Evolutionary conservation across 2,329 filamentous ascomycete genomes (phyloP).

Genomic region (Fusarium nematophilum): DNA sequence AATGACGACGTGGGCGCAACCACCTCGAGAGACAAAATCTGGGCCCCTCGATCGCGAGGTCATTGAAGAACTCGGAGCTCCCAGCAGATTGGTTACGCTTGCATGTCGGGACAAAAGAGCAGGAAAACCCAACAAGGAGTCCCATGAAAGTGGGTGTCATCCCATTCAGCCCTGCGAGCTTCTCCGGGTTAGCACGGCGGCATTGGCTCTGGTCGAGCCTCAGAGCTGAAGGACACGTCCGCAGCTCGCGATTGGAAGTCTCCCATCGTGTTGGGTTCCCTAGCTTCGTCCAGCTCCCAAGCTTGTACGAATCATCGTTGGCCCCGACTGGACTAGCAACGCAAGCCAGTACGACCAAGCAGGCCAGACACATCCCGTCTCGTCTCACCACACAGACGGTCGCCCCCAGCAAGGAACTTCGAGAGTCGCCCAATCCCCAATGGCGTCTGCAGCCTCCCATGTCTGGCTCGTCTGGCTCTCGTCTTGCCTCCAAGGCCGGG

Average conservation of each 20-base stretch:
- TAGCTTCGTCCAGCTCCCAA: constrained; percentile 37
- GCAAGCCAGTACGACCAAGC: constrained; percentile 34
- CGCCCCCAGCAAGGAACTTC: constrained; percentile 31
- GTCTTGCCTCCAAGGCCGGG: neutral
- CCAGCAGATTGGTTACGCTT: neutral
- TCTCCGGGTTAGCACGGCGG: constrained; percentile 12
- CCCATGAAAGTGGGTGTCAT: constrained; percentile 17
- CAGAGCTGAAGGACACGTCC: constrained; percentile 36
- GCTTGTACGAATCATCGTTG: constrained; percentile 38
- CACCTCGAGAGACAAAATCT: neutral
- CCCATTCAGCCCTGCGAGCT: constrained; percentile 42
- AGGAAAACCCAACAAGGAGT: constrained; percentile 9
- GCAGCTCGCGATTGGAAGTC: constrained; percentile 32
- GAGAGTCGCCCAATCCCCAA: constrained; percentile 10
- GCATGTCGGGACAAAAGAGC: constrained; percentile 1
- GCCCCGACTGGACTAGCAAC: constrained; percentile 26
- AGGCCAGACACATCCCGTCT: constrained; percentile 24
- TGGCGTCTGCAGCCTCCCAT: constrained; percentile 7
- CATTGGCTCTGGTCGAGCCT: constrained; percentile 20
- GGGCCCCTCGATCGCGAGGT: neutral
- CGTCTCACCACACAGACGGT: constrained; percentile 37
- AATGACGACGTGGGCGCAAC: constrained; percentile 1
- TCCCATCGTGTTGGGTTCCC: constrained; percentile 24
- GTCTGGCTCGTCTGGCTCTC: neutral
- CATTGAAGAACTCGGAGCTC: neutral